Conservation (phyloP, 345 rosid species). For the Syzygium aqueum region DNA sequence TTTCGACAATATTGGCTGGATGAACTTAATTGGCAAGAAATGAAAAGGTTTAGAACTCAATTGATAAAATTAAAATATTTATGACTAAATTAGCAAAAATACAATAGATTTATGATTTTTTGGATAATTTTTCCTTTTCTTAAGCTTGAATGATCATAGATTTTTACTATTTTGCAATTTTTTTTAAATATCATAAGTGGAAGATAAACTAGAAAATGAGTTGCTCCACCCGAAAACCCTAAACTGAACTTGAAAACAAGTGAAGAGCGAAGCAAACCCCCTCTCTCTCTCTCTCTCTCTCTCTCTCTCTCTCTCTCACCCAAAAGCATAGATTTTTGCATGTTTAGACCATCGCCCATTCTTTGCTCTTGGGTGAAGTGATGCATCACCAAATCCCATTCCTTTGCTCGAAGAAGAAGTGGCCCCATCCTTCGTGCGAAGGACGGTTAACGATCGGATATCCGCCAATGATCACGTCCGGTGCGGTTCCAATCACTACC, state of each 20-base stretch:
- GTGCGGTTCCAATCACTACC: neutral
- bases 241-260: neutral
- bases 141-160: neutral
- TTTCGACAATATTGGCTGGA: too few species aligned
- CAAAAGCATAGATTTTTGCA: neutral
- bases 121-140: neutral
- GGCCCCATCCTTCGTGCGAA: neutral
- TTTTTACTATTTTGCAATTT: neutral
- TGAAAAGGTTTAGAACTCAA: too few species aligned
- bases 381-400: neutral
- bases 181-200: neutral
- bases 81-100: too few species aligned
- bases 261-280: neutral
- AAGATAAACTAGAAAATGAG: neutral
- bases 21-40: too few species aligned
- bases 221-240: neutral
- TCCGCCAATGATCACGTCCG: neutral
- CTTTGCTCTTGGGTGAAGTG: neutral
- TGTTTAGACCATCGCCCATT: neutral
- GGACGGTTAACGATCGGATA: neutral
- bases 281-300: too few species aligned
- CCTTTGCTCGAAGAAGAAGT: neutral
- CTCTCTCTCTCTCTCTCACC: too few species aligned
- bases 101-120: too few species aligned
- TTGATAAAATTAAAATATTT: too few species aligned